phyloP scores from a whole-genome alignment of 345 rosid species.

The Leavenworthia alabamica region DNA sequence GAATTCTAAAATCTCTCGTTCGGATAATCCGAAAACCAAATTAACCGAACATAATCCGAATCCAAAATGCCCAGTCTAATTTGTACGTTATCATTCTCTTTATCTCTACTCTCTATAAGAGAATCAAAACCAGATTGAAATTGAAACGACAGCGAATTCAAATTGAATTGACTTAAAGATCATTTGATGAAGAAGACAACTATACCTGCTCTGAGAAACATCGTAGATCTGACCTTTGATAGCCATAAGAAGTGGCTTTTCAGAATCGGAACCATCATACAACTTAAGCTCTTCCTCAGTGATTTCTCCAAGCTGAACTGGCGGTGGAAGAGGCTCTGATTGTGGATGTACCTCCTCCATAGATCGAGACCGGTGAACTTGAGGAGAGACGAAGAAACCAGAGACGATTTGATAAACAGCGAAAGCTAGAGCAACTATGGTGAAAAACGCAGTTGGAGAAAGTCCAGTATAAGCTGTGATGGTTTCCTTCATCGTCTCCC shows the following conservation, averaged over 20 bases:
- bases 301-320: slow-evolving; percentile 90
- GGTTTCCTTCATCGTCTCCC: slow-evolving; percentile 82
- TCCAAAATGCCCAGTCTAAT: no score
- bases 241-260: slow-evolving; percentile 93
- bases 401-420: slow-evolving; percentile 68
- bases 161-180: background rate
- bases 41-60: no score
- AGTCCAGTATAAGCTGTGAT: slow-evolving; percentile 83
- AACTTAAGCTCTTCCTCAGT: slow-evolving; percentile 71
- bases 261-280: slow-evolving; percentile 70
- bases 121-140: no score
- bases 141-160: no score
- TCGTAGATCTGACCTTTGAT: slow-evolving; percentile 99
- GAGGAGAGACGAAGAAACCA: no score
- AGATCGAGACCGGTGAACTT: no score
- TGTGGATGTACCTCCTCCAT: no score
- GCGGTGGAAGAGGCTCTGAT: slow-evolving; percentile 82
- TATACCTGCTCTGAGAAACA: slow-evolving; percentile 93
- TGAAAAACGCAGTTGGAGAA: slow-evolving; percentile 73
- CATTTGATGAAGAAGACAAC: no score
- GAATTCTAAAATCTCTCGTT: no score
- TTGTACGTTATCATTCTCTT: no score
- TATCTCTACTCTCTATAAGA: no score
- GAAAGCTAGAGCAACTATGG: slow-evolving; percentile 54
- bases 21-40: no score